Conservation (phyloP, 768 basidiomycete species). For the Hemileccinum rubropunctum region DNA sequence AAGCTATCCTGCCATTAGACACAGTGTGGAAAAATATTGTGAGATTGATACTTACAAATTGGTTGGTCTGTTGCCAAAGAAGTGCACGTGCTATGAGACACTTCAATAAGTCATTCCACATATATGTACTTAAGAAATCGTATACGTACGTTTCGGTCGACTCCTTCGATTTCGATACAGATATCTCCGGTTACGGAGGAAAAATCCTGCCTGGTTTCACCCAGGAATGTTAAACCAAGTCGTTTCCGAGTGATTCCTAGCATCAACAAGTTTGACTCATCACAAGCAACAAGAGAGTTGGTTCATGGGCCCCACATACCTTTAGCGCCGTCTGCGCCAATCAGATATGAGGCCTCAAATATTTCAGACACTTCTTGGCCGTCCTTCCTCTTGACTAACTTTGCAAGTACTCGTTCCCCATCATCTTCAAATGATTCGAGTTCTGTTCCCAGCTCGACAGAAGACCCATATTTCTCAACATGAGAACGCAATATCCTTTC, state of each 20-base stretch:
- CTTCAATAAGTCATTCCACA: background rate
- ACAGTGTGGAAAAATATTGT: background rate
- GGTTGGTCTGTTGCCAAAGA: background rate
- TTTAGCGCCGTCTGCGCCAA: conserved; percentile 42
- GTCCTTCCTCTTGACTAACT: conserved; percentile 26
- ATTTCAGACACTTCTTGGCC: conserved; percentile 28
- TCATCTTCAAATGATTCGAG: conserved; percentile 41
- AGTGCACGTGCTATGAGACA: too few species aligned
- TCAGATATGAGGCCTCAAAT: conserved; percentile 30
- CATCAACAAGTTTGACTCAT: background rate
- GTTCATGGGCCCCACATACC: conserved; percentile 7
- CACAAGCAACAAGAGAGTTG: background rate
- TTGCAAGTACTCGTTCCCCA: conserved; percentile 35
- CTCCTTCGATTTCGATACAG: conserved; percentile 25
- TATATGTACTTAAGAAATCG: too few species aligned
- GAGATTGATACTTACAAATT: conserved; percentile 1
- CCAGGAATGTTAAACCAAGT: conserved; percentile 41
- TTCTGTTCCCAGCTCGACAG: conserved; percentile 45
- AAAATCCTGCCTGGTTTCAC: conserved; percentile 34
- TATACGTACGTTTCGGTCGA: conserved; percentile 24
- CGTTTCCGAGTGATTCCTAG: conserved; percentile 33
- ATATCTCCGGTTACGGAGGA: conserved; percentile 37
- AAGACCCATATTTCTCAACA: conserved; percentile 20
- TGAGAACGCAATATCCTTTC: conserved; percentile 28
- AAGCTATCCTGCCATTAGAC: background rate